A percentile compares a stretch with the other conserved stretches of the same genome.
phyloP scores from a whole-genome alignment of 2,329 filamentous ascomycete genomes.

The Botryotinia calthae region DNA sequence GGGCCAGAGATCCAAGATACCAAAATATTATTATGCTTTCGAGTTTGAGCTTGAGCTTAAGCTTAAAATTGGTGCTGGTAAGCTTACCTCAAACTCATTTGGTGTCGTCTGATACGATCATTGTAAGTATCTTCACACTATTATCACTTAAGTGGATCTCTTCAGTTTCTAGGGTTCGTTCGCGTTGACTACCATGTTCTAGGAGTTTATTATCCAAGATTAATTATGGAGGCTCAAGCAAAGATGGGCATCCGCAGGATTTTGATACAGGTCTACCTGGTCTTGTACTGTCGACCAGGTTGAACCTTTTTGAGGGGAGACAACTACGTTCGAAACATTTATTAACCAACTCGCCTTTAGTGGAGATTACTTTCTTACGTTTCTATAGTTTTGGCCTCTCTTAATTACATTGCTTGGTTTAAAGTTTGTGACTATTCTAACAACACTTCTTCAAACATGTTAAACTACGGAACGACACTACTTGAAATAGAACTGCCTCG shows the following conservation, averaged over 20 bases:
- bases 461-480: not conserved
- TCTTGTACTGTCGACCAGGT: not conserved
- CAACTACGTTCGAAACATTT: not conserved
- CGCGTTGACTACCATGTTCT: not conserved
- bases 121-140: not conserved
- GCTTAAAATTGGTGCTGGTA: not conserved
- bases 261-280: not conserved
- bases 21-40: not conserved
- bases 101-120: not conserved
- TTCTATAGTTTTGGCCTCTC: not conserved
- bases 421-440: not conserved
- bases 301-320: not conserved
- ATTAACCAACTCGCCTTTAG: not conserved
- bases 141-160: not conserved
- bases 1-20: not conserved
- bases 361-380: not conserved
- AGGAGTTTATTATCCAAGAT: not conserved
- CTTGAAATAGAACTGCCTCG: not conserved
- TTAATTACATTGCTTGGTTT: not conserved
- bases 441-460: not conserved
- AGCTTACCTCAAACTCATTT: not conserved
- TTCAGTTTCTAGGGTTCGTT: not conserved
- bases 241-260: slow-evolving; percentile 2
- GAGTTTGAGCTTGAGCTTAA: not conserved
- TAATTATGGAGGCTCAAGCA: not conserved